phyloP scores from a whole-genome alignment of 129 eudicot species.

The Oenanthe sinensis region DNA sequence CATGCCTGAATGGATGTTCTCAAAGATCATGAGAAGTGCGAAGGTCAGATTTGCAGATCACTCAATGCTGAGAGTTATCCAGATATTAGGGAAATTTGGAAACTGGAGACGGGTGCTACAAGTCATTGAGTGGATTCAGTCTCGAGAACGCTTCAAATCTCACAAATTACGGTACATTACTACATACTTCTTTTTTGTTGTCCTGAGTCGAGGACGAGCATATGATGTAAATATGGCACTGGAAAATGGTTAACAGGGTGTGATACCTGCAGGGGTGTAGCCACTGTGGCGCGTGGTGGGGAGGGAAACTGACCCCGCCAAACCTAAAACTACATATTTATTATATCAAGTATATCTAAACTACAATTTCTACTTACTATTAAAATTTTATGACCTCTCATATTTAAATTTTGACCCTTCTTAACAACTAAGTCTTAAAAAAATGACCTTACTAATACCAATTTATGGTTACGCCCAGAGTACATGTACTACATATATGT shows the following conservation, averaged over 20 bases:
- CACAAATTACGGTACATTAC: constrained; percentile 52
- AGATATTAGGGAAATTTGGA: constrained; percentile 79
- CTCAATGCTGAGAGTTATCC: constrained; percentile 71
- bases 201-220: neutral
- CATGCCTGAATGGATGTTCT: constrained; percentile 91
- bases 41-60: constrained; percentile 76
- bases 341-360: neutral
- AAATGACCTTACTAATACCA: neutral
- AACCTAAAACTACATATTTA: neutral
- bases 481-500: neutral
- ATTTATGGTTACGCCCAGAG: neutral
- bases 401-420: neutral
- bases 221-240: no score
- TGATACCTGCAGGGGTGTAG: neutral
- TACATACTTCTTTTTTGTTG: neutral
- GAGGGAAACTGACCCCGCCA: neutral
- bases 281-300: neutral
- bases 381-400: neutral
- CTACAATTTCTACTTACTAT: neutral
- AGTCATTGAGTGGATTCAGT: constrained; percentile 84
- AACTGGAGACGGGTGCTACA: constrained; percentile 94
- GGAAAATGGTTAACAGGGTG: constrained; percentile 1
- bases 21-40: constrained; percentile 88
- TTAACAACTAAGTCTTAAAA: neutral
- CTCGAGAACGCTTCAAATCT: constrained; percentile 84